Conservation (phyloP, 257 asterid species). For the Salvia miltiorrhiza region DNA sequence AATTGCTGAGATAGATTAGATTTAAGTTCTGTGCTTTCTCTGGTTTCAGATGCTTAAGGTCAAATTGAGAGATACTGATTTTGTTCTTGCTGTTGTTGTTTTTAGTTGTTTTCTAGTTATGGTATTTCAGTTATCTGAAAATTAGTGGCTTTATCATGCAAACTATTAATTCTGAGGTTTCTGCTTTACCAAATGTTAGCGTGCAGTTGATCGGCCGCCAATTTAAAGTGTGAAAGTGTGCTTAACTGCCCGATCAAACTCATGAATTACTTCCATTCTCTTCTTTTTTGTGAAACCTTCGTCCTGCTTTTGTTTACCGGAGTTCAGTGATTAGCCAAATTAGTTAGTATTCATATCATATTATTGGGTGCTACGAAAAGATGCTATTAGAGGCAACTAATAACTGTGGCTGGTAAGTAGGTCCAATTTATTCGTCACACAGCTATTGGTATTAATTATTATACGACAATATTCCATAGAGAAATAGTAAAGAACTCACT, state of each 20-base stretch:
- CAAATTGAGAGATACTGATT: not conserved
- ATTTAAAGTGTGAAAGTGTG: conserved; percentile 1
- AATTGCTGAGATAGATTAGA: not conserved
- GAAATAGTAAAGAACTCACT: not conserved
- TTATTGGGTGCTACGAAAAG: not conserved
- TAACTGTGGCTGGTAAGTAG: not conserved
- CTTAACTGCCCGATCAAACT: not conserved
- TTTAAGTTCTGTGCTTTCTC: not conserved
- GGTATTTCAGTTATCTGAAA: not conserved
- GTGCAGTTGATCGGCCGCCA: conserved; percentile 1
- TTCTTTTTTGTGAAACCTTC: not conserved
- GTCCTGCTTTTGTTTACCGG: not conserved
- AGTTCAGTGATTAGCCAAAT: not conserved
- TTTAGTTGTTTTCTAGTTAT: conserved; percentile 7
- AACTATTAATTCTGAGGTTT: conserved; percentile 9
- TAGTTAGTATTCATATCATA: not conserved
- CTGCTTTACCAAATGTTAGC: not conserved
- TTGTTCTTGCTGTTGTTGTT: not conserved
- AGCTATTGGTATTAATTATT: conserved; percentile 1
- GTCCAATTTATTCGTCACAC: conserved; percentile 9
- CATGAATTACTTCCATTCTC: conserved; percentile 16
- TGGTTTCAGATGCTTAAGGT: conserved; percentile 12
- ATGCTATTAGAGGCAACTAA: not conserved
- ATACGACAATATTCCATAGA: not conserved
- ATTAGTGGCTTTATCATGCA: not conserved